Evolutionary conservation across 202 grass and related monocot species (phyloP), one percentile per base, ranked within the genome.

Genomic region (Carex arenaria): DNA sequence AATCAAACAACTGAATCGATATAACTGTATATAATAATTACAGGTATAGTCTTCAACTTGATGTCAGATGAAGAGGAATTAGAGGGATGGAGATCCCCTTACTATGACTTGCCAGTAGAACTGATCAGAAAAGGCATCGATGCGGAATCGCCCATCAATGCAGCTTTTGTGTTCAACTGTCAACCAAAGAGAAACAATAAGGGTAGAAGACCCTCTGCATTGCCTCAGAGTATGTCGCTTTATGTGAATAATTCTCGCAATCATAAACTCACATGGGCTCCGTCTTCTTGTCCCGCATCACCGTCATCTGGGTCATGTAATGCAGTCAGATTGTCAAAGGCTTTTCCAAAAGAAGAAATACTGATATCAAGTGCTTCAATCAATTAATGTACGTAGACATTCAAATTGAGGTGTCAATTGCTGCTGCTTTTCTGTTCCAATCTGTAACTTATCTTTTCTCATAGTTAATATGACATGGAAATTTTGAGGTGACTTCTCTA

Each of bases 51-150:
- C 13, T 62, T 60, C 15, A 63, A 79, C 36, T 45, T 79, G 54
- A 38, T 13, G 28, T 12, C 72, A 54, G 76, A 79, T 15, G 76
- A 62, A 40, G 76, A 55, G 6, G 76, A 62, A 38, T 38, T 38
- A 60, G 76, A 55, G 13, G 76, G 55, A 59, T 79, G 55, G 55
- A 61, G 26, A 79, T 79, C 76, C 19, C 76, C 86, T 4, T 84
- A 60, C 47, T 87, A 83, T 32, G 86, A 87, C 71, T 47, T 87
- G 61, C 86, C 86, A n/a, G 36, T 79, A 34, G 86, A 87, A 75
- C 52, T 87, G 23, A 87, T 83, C 36, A 78, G 43, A 43, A 84
- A 14, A 57, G 28, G 22, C 15, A 79, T 43, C 34, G 62, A 49
- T 11, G 17, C 81, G 15, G 49, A 87, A 52, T 83, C 81, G 19